Conservation (phyloP, 2,329 filamentous ascomycete genomes). For the Cordyceps javanica region DNA sequence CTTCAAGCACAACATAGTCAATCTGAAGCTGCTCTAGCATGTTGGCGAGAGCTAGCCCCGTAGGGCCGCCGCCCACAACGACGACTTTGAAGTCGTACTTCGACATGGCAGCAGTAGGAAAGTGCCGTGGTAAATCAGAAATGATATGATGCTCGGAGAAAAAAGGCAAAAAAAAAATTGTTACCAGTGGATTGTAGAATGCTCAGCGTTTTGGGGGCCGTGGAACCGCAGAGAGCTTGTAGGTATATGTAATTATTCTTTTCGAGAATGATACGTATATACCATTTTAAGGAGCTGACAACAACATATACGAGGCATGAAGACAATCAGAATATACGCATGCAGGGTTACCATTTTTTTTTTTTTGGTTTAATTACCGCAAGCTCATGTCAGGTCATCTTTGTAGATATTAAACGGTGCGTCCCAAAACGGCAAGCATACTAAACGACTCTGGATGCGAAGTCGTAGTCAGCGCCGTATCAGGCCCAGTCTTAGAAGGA, state of each 20-base stretch:
- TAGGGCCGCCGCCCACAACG: slow-evolving; percentile 44
- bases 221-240: background rate
- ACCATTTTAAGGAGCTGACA: background rate
- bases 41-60: slow-evolving; percentile 29
- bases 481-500: no score
- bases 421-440: background rate
- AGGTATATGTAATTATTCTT: background rate
- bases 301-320: background rate
- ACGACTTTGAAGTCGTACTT: slow-evolving; percentile 13
- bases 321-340: background rate
- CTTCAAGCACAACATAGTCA: slow-evolving; percentile 45
- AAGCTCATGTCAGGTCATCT: background rate
- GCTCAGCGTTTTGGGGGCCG: no score
- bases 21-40: slow-evolving; percentile 38
- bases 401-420: slow-evolving; percentile 2
- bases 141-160: no score
- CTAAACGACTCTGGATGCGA: no score
- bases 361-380: background rate
- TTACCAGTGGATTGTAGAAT: background rate
- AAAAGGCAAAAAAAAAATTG: no score
- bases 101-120: no score
- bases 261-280: background rate
- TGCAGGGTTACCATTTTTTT: background rate
- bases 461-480: no score
- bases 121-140: no score